A percentile compares a stretch with the other conserved stretches of the same genome.
phyloP scores from a whole-genome alignment of 2,329 filamentous ascomycete species.

The Pseudocercospora cruenta region DNA sequence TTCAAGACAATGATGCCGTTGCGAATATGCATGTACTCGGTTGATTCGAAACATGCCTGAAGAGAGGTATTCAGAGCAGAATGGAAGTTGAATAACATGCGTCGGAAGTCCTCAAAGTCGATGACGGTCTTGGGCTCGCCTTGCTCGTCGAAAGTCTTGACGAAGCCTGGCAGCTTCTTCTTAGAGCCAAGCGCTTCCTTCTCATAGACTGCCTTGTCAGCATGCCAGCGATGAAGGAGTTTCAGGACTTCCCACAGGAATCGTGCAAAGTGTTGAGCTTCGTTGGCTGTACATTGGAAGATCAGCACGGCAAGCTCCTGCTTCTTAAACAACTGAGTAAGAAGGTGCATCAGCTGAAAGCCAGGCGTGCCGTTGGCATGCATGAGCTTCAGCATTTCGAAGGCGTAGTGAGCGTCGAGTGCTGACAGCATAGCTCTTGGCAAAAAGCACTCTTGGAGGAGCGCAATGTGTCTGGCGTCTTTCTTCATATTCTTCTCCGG shows the following conservation, averaged over 20 bases:
- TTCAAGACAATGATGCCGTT: slow-evolving; percentile 93
- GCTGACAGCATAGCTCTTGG: slow-evolving; percentile 83
- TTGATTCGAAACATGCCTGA: slow-evolving; percentile 76
- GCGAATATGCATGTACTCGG: slow-evolving; percentile 96
- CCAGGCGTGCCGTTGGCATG: slow-evolving; percentile 82
- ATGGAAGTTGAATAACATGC: slow-evolving; percentile 88
- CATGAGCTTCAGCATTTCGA: slow-evolving; percentile 82
- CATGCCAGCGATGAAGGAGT: slow-evolving; percentile 84
- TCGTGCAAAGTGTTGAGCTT: slow-evolving; percentile 89
- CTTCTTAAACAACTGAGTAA: slow-evolving; percentile 81
- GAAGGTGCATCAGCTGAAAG: slow-evolving; percentile 82
- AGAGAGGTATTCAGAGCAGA: slow-evolving; percentile 77
- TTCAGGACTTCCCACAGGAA: slow-evolving; percentile 82
- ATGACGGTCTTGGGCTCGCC: slow-evolving; percentile 68
- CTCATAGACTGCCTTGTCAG: slow-evolving; percentile 74
- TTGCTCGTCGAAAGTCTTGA: slow-evolving; percentile 68
- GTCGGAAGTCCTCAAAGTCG: slow-evolving; percentile 83
- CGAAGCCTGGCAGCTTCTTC: slow-evolving; percentile 75
- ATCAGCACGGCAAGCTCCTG: slow-evolving; percentile 81
- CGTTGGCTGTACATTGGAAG: slow-evolving; percentile 85
- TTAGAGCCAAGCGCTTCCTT: slow-evolving; percentile 74
- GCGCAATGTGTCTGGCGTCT: slow-evolving; percentile 69
- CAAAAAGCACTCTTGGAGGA: slow-evolving; percentile 91
- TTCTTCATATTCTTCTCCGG: slow-evolving; percentile 40
- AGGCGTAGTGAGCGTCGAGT: slow-evolving; percentile 85